Conservation (phyloP, 768 basidiomycete species). For the Lactarius trivialis region DNA sequence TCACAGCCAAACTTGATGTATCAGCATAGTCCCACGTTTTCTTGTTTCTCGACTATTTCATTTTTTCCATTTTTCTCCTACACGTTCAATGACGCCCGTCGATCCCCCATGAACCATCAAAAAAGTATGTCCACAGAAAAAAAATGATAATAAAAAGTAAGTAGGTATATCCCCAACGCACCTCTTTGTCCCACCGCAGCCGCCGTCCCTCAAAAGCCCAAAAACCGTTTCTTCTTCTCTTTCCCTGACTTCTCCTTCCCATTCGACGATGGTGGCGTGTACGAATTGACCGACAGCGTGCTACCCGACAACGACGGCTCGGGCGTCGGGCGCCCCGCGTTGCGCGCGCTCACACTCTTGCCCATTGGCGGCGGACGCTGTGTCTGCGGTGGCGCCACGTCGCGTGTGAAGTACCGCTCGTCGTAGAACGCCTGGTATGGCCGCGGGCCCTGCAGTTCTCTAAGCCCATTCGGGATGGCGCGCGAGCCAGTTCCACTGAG, state of each 20-base stretch:
- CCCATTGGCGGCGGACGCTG: constrained; percentile 30
- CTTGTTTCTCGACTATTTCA: background rate
- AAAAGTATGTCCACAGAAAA: background rate
- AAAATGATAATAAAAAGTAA: constrained; percentile 8
- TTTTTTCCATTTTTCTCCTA: background rate
- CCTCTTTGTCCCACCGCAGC: background rate
- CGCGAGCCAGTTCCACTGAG: constrained; percentile 80
- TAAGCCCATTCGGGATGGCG: constrained; percentile 62
- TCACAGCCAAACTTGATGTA: constrained; percentile 20
- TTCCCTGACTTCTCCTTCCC: constrained; percentile 46
- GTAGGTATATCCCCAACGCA: background rate
- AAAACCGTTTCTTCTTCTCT: constrained; percentile 55
- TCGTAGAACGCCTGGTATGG: constrained; percentile 75
- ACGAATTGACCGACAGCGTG: constrained; percentile 28
- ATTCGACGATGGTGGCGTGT: constrained; percentile 13
- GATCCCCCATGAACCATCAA: background rate
- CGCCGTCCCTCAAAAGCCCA: constrained; percentile 4
- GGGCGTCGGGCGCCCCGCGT: constrained; percentile 32
- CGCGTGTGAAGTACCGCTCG: constrained; percentile 64
- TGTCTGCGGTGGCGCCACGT: constrained; percentile 47
- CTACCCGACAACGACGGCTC: constrained; percentile 49
- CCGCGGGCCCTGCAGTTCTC: constrained; percentile 41
- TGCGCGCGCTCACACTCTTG: constrained; percentile 26
- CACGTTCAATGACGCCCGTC: background rate
- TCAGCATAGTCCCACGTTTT: constrained; percentile 9